Conservation (phyloP, 306 rosid species). For the Pterocarpus macrocarpus region DNA sequence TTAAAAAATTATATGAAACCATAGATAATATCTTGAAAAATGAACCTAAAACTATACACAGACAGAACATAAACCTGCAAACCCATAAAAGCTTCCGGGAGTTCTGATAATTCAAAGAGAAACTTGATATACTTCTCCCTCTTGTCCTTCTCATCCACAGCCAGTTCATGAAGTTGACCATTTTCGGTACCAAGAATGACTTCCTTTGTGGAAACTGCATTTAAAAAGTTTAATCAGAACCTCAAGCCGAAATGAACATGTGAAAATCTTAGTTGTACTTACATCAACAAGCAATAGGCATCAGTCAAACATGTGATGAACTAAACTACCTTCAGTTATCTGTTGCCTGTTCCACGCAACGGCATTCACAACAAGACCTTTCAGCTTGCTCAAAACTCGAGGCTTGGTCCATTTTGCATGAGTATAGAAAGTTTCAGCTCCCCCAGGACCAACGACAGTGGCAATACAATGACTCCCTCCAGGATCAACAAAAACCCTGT, state of each 20-base stretch:
- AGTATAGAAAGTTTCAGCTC: slow-evolving; percentile 87
- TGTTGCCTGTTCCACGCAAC: slow-evolving; percentile 95
- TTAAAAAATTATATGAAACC: slow-evolving; percentile 30
- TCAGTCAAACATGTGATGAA: slow-evolving; percentile 21
- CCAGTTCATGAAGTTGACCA: slow-evolving; percentile 86
- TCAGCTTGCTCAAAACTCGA: slow-evolving; percentile 78
- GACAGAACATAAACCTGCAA: slow-evolving; percentile 67
- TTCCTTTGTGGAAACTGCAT: slow-evolving; percentile 88
- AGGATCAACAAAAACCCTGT: slow-evolving; percentile 93
- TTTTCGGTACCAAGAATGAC: slow-evolving; percentile 87
- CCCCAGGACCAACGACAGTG: slow-evolving; percentile 77
- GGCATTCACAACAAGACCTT: slow-evolving; percentile 87
- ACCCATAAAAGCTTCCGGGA: slow-evolving; percentile 89
- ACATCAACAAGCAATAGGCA: slow-evolving; percentile 31
- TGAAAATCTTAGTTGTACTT: slow-evolving; percentile 3
- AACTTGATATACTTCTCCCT: slow-evolving; percentile 88
- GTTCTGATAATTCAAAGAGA: slow-evolving; percentile 75
- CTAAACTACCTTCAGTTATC: slow-evolving; percentile 85
- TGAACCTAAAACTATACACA: slow-evolving; percentile 38
- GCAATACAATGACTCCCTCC: slow-evolving; percentile 98
- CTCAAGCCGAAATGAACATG: slow-evolving; percentile 36
- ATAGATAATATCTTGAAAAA: slow-evolving; percentile 28
- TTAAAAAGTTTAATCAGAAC: slow-evolving; percentile 45
- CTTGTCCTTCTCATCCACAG: slow-evolving; percentile 97
- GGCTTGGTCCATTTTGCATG: slow-evolving; percentile 97